phyloP scores from a whole-genome alignment of 306 rosid genomes.

The Neltuma alba region DNA sequence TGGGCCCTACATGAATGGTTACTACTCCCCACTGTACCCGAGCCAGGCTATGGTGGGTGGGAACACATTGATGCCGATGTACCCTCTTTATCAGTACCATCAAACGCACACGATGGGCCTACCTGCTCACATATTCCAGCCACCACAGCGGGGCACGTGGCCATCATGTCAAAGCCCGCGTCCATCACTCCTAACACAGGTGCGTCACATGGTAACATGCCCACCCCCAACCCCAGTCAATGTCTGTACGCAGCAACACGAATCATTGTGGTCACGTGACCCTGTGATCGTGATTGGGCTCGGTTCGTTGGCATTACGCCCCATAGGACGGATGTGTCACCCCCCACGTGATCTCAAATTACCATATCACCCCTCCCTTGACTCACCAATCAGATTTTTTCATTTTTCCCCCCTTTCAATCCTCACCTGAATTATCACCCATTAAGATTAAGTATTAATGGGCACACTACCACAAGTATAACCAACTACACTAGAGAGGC shows the following conservation, averaged over 20 bases:
- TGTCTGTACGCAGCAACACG: slow-evolving; percentile 7
- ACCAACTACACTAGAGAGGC: neutral
- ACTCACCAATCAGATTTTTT: neutral
- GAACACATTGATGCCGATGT: slow-evolving; percentile 77
- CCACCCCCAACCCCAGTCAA: slow-evolving; percentile 2
- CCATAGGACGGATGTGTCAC: neutral
- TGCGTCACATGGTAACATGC: slow-evolving; percentile 38
- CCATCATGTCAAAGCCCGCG: slow-evolving; percentile 59
- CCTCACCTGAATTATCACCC: neutral
- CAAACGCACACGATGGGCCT: slow-evolving; percentile 71
- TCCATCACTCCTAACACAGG: slow-evolving; percentile 68
- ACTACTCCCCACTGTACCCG: slow-evolving; percentile 56
- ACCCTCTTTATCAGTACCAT: slow-evolving; percentile 70
- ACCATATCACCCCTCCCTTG: neutral
- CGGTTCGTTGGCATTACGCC: neutral
- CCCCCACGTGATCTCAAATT: slow-evolving; percentile 1
- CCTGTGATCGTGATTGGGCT: neutral
- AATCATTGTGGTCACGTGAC: slow-evolving; percentile 27
- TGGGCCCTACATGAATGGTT: slow-evolving; percentile 68
- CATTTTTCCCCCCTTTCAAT: neutral
- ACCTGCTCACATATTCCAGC: slow-evolving; percentile 63
- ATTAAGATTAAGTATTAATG: neutral
- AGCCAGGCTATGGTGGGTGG: slow-evolving; percentile 65
- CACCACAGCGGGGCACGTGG: slow-evolving; percentile 46
- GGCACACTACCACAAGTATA: neutral